Evolutionary conservation across 2,329 filamentous ascomycete genomes (phyloP), one percentile per base, ranked within the genome.

Genomic region (Aspergillus floridensis): DNA sequence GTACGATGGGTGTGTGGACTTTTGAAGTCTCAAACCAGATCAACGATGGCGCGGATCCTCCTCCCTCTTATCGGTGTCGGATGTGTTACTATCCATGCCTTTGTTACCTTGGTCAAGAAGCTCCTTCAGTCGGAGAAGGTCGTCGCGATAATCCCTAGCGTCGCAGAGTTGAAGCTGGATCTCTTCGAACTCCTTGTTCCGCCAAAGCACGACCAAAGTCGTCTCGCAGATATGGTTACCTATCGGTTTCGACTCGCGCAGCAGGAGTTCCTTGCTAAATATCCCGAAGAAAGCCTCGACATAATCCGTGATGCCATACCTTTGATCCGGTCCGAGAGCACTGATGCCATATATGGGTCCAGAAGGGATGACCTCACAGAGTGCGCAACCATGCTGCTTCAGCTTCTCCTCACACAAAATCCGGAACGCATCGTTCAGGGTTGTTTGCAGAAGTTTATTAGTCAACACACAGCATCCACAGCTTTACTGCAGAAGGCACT

Each of bases 61-160:
- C 70, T 73, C 19, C 71, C 76, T 22, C 70, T 81, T 3, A 73
- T 81, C 44, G 76, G 77, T 12, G 76, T 78, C 38, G 76, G 78
- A n/a, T 79, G 78, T 57, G 70, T 80, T 19, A 77, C 76, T 4
- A 73, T 81, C 41, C 68, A 72, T 35, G 72, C 73, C 14, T 74
- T 81, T 47, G 65, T 79, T 59, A 63, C 70, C 48, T 56, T 78
- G 22, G 67, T 74, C 22, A 73, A 69, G 53, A 72, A 68, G 52
- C 59, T 79, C 7, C 54, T 72, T 22, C 59, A 65, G 21, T 65
- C 68, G 47, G 67, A 68, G 12, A 59, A 67, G 38, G 44, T 64
- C 49, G 51, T 57, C 47, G 48, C 61, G 35, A 56, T 58, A 24
- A 68, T 75, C 41, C 66, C 69, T 7, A 69, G 73, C 61, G 59